A percentile compares a stretch with the other conserved stretches of the same genome.
Evolutionary conservation across 1,139 yeast species (phyloP).

Genomic region (Taphrina confusa): DNA sequence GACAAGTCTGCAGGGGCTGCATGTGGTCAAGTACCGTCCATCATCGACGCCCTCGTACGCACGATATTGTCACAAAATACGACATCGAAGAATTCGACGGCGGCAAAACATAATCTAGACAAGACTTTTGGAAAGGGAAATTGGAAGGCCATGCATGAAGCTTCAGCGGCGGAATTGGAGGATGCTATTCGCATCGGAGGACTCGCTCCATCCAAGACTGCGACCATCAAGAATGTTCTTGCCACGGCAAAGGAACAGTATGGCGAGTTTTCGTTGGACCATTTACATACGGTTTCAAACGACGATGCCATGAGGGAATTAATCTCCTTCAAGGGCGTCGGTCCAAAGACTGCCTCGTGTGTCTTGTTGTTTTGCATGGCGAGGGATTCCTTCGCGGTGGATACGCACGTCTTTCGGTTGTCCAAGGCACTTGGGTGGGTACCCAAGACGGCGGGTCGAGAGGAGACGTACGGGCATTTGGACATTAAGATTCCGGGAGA

Average conservation of each 20-base stretch:
- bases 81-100: constrained; percentile 27
- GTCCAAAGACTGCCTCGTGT: constrained; percentile 36
- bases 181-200: constrained; percentile 31
- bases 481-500: constrained; percentile 31
- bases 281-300: constrained; percentile 23
- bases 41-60: constrained; percentile 34
- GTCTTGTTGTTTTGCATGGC: constrained; percentile 33
- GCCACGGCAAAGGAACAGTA: constrained; percentile 10
- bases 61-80: constrained; percentile 34
- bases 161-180: constrained; percentile 17
- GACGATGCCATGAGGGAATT: constrained; percentile 34
- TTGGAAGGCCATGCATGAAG: constrained; percentile 31
- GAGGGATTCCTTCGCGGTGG: constrained; percentile 35
- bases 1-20: constrained; percentile 27
- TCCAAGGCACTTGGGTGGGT: constrained; percentile 33
- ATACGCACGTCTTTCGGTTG: constrained; percentile 35
- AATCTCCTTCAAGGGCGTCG: constrained; percentile 32
- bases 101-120: constrained; percentile 21
- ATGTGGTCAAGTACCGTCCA: constrained; percentile 33
- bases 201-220: constrained; percentile 32
- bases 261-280: constrained; percentile 30
- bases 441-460: constrained; percentile 28
- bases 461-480: constrained; percentile 31
- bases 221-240: constrained; percentile 31
- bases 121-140: constrained; percentile 27